phyloP scores from a whole-genome alignment of 208 protist species.

The Leishmania major region DNA sequence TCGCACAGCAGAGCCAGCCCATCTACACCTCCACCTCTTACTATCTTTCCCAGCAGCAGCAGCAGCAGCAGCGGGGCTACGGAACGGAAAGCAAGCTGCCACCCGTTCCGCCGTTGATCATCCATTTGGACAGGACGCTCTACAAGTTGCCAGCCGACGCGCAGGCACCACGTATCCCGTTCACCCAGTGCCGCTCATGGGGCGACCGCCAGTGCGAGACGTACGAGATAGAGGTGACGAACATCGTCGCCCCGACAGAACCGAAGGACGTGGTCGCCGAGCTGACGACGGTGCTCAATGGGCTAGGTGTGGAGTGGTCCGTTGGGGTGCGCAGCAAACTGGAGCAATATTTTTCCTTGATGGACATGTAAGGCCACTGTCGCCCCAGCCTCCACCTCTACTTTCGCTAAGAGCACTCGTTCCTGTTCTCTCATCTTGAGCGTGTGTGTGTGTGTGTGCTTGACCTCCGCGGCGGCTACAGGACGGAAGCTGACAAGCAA shows the following conservation, averaged over 20 bases:
- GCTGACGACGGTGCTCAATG: conserved; percentile 41
- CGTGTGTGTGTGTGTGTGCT: not conserved
- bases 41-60: conserved; percentile 17
- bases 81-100: not conserved
- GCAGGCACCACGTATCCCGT: conserved; percentile 25
- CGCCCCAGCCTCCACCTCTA: not conserved
- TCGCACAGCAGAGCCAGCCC: conserved; percentile 12
- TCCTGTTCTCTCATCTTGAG: not conserved
- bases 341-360: conserved; percentile 58
- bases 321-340: conserved; percentile 59
- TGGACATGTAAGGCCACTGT: not conserved
- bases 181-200: conserved; percentile 22
- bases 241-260: conserved; percentile 28
- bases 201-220: conserved; percentile 35
- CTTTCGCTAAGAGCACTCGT: not conserved
- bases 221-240: conserved; percentile 71
- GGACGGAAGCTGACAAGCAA: too few species aligned
- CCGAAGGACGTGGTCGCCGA: conserved; percentile 43
- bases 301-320: conserved; percentile 61
- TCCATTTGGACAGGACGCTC: conserved; percentile 61
- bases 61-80: conserved; percentile 18
- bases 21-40: conserved; percentile 22
- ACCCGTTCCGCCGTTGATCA: conserved; percentile 38
- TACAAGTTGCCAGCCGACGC: conserved; percentile 36
- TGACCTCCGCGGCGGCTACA: not conserved